Base-by-base conservation (phyloP, 108 stramenopile species). In the Cyclotella choctawhatcheeana region DNA sequence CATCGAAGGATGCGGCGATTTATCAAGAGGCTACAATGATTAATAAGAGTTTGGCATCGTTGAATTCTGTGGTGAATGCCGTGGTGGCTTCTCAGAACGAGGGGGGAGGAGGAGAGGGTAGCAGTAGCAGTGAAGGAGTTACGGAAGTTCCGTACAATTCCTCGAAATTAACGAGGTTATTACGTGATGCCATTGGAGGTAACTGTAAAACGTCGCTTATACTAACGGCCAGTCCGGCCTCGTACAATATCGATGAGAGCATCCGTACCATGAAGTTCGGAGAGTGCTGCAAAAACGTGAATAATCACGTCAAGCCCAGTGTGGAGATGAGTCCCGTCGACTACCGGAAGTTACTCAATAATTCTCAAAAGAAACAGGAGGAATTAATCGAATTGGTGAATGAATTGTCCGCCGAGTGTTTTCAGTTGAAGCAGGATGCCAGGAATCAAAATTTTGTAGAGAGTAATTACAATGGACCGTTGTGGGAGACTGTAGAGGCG, bases 121-220 rank as follows among this genome's bases (percentile, higher is more conserved):
- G n/a, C n/a, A n/a, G n/a, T n/a, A n/a, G n/a, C n/a, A n/a, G n/a
- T n/a, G n/a, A n/a, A n/a, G n/a, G n/a, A n/a, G n/a, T n/a, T n/a
- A n/a, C 17, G 16, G 64, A 81, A 44, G 67, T 85, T 34, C 86
- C 85, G 0, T 88, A 88, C 69, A 67, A 77, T 26, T 71, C 91
- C 26, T 91, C 89, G 34, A 98, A 96, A 60, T 76, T 98, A 20
- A 93, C 96, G 0, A 76, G 85, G 30, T 27, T 96, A 4, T 69
- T 98, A 27, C 79, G 78, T 45, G 86, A 94, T 35, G 74, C 85
- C n/a, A 82, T 98, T 73, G 97, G 97, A 22, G 97, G 96, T 6
- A 97, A 94, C 69, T 89, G 82, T 67, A 58, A 82, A 25, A 96
- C 94, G 7, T 74, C 84, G 0, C 58, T 96, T 30, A 89, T 98